Evolutionary conservation across 2,329 filamentous ascomycete species (phyloP).

Genomic region (Ceratocystis cubensis): DNA sequence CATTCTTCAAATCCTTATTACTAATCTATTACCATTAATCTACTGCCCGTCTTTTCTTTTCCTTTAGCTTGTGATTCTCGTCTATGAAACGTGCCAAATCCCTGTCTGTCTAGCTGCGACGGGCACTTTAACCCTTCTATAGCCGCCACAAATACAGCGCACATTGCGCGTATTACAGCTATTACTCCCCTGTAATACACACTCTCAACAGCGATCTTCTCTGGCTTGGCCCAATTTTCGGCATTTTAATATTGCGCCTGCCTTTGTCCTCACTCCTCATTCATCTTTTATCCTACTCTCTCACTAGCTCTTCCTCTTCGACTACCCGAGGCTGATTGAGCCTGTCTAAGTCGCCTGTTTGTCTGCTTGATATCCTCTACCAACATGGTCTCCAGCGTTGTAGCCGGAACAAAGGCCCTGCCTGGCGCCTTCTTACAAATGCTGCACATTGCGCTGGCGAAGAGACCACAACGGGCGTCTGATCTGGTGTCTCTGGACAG

Average conservation of each 20-base stretch:
- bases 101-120: background rate
- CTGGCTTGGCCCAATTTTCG: background rate
- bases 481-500: slow-evolving; percentile 17
- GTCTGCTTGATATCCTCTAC: background rate
- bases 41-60: background rate
- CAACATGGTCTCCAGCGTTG: slow-evolving; percentile 9
- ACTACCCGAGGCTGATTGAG: background rate
- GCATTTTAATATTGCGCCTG: background rate
- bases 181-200: background rate
- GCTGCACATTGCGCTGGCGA: slow-evolving; percentile 15
- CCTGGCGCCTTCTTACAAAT: slow-evolving; percentile 16
- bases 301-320: background rate
- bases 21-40: background rate
- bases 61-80: background rate
- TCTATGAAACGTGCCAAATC: background rate
- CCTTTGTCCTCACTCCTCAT: background rate
- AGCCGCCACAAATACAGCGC: background rate
- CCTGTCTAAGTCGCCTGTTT: too few relatives aligned
- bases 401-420: slow-evolving; percentile 1
- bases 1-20: background rate
- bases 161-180: background rate
- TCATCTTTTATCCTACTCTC: background rate
- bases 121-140: background rate
- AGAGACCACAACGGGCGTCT: slow-evolving; percentile 14
- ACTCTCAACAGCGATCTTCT: background rate